These are phyloP conservation scores for Hericium coralloides DNA, from an alignment of 768 basidiomycete genomes.

Conservation along the genomic window DNA sequence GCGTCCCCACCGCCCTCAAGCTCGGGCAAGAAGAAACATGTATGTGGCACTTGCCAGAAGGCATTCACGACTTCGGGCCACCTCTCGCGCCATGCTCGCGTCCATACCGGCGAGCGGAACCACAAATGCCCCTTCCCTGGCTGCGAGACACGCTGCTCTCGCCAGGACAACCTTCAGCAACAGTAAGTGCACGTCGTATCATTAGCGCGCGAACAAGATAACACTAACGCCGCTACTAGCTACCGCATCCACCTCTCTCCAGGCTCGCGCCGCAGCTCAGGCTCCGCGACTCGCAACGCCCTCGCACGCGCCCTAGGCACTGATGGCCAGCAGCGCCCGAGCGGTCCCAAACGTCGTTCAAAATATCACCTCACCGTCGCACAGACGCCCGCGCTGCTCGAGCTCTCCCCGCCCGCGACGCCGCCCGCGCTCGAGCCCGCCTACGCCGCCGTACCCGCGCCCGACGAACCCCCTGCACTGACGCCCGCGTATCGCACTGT, in stretches of 20 bases:
- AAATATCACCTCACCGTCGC: slow-evolving; percentile 7
- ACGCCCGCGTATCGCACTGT: slow-evolving; percentile 6
- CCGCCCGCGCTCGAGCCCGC: slow-evolving; percentile 12
- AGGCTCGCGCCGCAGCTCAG: slow-evolving; percentile 60
- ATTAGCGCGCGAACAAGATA: neutral
- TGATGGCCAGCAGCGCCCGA: slow-evolving; percentile 2
- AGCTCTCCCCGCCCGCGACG: slow-evolving; percentile 16
- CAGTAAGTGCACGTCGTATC: slow-evolving; percentile 31
- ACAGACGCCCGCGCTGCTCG: slow-evolving; percentile 1
- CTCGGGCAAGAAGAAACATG: slow-evolving; percentile 30
- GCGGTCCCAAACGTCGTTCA: slow-evolving; percentile 7
- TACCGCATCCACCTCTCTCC: slow-evolving; percentile 79
- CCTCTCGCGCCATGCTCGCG: slow-evolving; percentile 77
- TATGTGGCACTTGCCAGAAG: slow-evolving; percentile 66
- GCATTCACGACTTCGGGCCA: slow-evolving; percentile 87
- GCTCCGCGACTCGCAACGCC: slow-evolving; percentile 45
- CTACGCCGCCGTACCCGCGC: slow-evolving; percentile 5
- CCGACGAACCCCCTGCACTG: slow-evolving; percentile 3
- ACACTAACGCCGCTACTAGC: slow-evolving; percentile 26
- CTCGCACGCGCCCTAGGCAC: neutral
- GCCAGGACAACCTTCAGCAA: slow-evolving; percentile 80
- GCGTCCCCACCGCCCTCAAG: neutral
- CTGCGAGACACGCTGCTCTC: slow-evolving; percentile 82
- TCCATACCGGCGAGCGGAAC: slow-evolving; percentile 88
- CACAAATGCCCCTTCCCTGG: slow-evolving; percentile 95